These are phyloP conservation scores for Auriculariales sp. DNA, from an alignment of 768 basidiomycete species.

Conservation along the genomic window DNA sequence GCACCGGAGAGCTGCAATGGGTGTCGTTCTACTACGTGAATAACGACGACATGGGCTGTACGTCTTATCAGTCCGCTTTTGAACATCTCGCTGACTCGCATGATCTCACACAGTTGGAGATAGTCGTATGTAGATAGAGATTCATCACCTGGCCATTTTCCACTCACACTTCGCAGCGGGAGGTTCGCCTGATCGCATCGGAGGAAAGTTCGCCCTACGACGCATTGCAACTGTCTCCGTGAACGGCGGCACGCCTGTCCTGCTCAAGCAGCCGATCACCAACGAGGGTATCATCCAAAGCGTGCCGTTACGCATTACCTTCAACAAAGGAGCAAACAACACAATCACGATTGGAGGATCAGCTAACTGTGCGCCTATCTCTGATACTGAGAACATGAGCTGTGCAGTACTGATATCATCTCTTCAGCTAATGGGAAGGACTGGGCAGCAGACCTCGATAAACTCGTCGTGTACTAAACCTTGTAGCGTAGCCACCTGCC, in stretches of 20 bases:
- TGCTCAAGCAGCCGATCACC: constrained; percentile 1
- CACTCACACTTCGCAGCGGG: neutral
- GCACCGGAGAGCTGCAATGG: constrained; percentile 1
- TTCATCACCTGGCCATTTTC: neutral
- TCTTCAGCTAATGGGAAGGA: neutral
- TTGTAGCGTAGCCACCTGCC: no score
- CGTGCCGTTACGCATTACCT: neutral
- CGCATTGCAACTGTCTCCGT: constrained; percentile 2
- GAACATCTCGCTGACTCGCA: neutral
- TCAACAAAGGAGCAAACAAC: neutral
- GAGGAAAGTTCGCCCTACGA: neutral
- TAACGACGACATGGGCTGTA: neutral
- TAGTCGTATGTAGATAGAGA: neutral
- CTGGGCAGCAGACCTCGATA: constrained; percentile 1
- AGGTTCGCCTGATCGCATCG: neutral
- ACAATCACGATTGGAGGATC: constrained; percentile 2
- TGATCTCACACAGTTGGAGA: neutral
- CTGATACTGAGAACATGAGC: neutral
- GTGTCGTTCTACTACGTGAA: constrained; percentile 4
- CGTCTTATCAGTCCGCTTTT: neutral
- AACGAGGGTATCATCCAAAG: neutral
- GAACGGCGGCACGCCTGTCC: constrained; percentile 1
- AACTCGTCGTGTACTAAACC: constrained; percentile 1
- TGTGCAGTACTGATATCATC: neutral
- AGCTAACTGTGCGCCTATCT: neutral